Percentiles rank a stretch among this genome's conserved stretches.
phyloP scores from a whole-genome alignment of 2,329 filamentous ascomycete species.

The Mycosphaerella arachidis region DNA sequence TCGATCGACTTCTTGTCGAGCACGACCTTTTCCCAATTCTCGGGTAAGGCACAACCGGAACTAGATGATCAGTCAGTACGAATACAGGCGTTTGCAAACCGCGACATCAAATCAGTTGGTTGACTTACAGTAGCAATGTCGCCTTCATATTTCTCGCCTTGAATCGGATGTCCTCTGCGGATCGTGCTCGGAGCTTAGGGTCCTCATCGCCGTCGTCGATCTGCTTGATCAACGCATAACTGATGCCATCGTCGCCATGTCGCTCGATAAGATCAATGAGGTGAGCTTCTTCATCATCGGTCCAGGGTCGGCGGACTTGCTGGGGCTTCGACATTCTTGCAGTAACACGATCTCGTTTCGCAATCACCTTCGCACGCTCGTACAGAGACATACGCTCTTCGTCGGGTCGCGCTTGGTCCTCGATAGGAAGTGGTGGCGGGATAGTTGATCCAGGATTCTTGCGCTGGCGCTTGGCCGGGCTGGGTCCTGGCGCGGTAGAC shows the following conservation, averaged over 20 bases:
- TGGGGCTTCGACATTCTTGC: conserved; percentile 10
- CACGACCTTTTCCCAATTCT: conserved; percentile 42
- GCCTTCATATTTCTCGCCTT: conserved; percentile 52
- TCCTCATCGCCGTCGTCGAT: conserved; percentile 27
- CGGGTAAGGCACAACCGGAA: conserved; percentile 34
- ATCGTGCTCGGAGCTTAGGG: conserved; percentile 35
- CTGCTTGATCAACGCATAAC: conserved; percentile 46
- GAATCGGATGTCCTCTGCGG: conserved; percentile 46
- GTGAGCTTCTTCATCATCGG: conserved; percentile 33
- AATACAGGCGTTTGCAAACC: background rate
- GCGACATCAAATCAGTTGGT: background rate
- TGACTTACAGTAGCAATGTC: conserved; percentile 39
- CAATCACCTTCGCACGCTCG: conserved; percentile 21
- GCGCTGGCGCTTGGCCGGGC: conserved; percentile 24
- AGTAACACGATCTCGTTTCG: conserved; percentile 20
- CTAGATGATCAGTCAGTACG: conserved; percentile 24
- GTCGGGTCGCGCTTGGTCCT: conserved; percentile 10
- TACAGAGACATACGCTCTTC: conserved; percentile 6
- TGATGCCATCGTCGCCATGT: conserved; percentile 36
- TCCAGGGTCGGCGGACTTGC: conserved; percentile 34
- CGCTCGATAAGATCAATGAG: conserved; percentile 49
- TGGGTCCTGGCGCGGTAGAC: conserved; percentile 1
- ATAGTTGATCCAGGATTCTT: conserved; percentile 31
- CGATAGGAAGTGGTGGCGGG: conserved; percentile 19
- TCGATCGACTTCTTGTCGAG: conserved; percentile 40